Evolutionary conservation across 345 rosid species (phyloP), one percentile per base, ranked within the genome.

Genomic region (Citrus mangshanensis): DNA sequence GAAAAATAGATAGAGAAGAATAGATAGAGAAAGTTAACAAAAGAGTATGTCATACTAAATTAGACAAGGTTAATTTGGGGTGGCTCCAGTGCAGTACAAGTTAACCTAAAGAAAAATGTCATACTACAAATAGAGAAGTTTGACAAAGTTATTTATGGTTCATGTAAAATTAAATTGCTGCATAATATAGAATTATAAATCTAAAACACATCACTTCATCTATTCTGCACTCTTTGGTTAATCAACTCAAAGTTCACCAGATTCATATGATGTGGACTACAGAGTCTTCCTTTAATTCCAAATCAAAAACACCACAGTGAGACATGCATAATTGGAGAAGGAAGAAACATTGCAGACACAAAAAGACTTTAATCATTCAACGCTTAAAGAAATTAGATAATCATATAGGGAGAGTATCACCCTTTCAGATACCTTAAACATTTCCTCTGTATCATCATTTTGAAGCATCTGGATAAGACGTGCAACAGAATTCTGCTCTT

Each of bases 401-500:
- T 34, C 55, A 67, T 8, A 35, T 34, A 42, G 38, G 49, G 10
- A 67, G 35, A 61, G 72, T 72, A 69, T 70, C 25, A 62, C 54
- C 61, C 58, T 56, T 76, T 66, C 54, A 80, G 72, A 74, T 86
- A 96, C 99, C 99, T 96, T 93, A 75, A 89, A 94, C 99, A 96
- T 93, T 89, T 96, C 98, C 82, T 94, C 99, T 28, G 87, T 86
- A 75, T 94, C 97, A 77, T 96, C 98, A 87, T 85, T 91, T 80
- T 88, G 84, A 75, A 94, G 81, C 98, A 94, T 89, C 88, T 94
- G 97, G 86, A 92, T 93, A 70, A 96, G 95, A 71, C 98, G 95
- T 25, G 98, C 94, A 78, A 96, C 98, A 77, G 99, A 92, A 88
- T 91, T 94, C 85, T 96, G 99, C 88, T 94, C 98, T 87, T 92